Conservation (phyloP, 495 filamentous ascomycete species). For the Hypoxylon lienhwacheense region DNA sequence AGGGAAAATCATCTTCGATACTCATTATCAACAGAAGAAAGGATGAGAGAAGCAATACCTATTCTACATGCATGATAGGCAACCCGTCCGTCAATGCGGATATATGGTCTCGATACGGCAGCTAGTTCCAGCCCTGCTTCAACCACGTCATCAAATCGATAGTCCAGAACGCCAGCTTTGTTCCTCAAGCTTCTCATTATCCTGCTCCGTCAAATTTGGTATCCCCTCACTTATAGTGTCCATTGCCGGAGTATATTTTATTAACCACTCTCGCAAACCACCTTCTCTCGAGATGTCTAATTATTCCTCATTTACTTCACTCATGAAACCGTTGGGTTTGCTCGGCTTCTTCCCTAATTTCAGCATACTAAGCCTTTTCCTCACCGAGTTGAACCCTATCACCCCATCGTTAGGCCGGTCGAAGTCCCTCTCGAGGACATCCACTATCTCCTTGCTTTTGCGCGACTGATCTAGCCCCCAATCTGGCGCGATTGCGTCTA, state of each 20-base stretch:
- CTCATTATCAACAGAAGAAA: slow-evolving; percentile 8
- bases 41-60: slow-evolving; percentile 8
- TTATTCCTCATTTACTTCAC: slow-evolving; percentile 51
- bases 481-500: slow-evolving; percentile 37
- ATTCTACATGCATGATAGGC: background rate
- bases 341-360: slow-evolving; percentile 67
- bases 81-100: slow-evolving; percentile 9
- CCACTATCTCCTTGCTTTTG: slow-evolving; percentile 36
- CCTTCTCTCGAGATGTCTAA: slow-evolving; percentile 4
- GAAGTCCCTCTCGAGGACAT: slow-evolving; percentile 35
- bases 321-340: slow-evolving; percentile 54
- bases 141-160: slow-evolving; percentile 17
- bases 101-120: slow-evolving; percentile 23
- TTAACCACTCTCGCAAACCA: slow-evolving; percentile 5
- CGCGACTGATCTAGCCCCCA: slow-evolving; percentile 30
- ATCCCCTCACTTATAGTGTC: slow-evolving; percentile 7
- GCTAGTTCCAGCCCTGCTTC: slow-evolving; percentile 14
- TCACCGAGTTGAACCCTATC: slow-evolving; percentile 58
- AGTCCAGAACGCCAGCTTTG: slow-evolving; percentile 32
- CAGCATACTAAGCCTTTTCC: slow-evolving; percentile 70
- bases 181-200: slow-evolving; percentile 29
- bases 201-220: slow-evolving; percentile 28
- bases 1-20: slow-evolving; percentile 11
- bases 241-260: slow-evolving; percentile 8
- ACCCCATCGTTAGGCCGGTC: slow-evolving; percentile 33